A percentile compares a stretch with the other conserved stretches of the same genome.
These are phyloP conservation scores for Hypomontagnella submonticulosa DNA, from an alignment of 495 filamentous ascomycete species.

Conservation along the genomic window DNA sequence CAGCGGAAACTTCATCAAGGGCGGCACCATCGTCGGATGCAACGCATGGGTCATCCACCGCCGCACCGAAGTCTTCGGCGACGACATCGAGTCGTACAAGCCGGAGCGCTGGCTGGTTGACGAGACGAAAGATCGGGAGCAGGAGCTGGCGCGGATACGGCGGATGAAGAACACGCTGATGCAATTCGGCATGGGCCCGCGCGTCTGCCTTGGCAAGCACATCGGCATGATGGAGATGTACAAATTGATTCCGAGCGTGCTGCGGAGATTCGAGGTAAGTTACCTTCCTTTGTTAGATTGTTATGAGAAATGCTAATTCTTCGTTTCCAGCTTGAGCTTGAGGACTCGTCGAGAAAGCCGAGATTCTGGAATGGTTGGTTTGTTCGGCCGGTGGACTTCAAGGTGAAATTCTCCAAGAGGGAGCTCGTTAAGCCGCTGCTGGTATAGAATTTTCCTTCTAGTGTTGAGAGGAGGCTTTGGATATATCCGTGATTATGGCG, in stretches of 20 bases:
- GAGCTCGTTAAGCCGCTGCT: slow-evolving; percentile 20
- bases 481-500: too few species aligned
- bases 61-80: slow-evolving; percentile 61
- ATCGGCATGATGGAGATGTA: slow-evolving; percentile 70
- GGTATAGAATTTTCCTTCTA: background rate
- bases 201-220: slow-evolving; percentile 72
- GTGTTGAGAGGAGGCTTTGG: background rate
- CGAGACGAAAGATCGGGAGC: slow-evolving; percentile 48
- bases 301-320: slow-evolving; percentile 11
- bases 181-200: slow-evolving; percentile 67
- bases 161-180: slow-evolving; percentile 40
- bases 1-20: slow-evolving; percentile 60
- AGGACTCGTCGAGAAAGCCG: slow-evolving; percentile 28
- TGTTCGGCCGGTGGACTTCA: slow-evolving; percentile 24
- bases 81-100: slow-evolving; percentile 60
- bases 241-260: slow-evolving; percentile 55
- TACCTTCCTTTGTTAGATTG: slow-evolving; percentile 15
- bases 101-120: slow-evolving; percentile 63
- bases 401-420: slow-evolving; percentile 20
- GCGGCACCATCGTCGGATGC: slow-evolving; percentile 61
- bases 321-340: slow-evolving; percentile 15
- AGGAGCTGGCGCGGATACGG: slow-evolving; percentile 45
- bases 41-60: slow-evolving; percentile 68
- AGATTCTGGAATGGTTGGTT: slow-evolving; percentile 35
- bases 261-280: slow-evolving; percentile 32